Base-by-base conservation (phyloP, 257 asterid genomes). In the Marsdenia floribunda region DNA sequence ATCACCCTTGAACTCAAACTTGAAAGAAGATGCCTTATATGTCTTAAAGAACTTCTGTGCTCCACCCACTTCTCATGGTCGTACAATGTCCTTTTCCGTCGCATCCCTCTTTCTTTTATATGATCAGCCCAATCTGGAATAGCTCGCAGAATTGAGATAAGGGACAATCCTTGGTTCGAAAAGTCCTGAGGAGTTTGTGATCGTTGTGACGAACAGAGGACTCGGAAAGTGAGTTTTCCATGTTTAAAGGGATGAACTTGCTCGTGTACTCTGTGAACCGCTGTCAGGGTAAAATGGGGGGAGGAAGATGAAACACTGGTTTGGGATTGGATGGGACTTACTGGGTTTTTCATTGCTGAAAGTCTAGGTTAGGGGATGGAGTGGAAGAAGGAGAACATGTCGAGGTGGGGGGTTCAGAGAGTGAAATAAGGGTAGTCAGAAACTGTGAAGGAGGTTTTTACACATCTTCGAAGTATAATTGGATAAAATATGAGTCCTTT, bases 101-200 rank as follows among this genome's bases (percentile, higher is more conserved):
- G 84, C 96, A 90, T 82, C 63, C 75, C 92, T 5, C 79, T 68
- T 72, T 94, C 99, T 66, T 92, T 80, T 0, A 88, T 73, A 22
- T 13, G 15, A 77, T 94, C 99, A 7, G 92, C 89, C 98, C 98
- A 94, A 47, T 92, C 83, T 18, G 97, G 99, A 15, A 94, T 77
- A 8, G 85, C 83, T 1, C 79, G 84, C 46, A 94, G 71, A 71
- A 87, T 75, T 47, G 90, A 83, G 11, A 79, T 22, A 5, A 92
- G 77, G 71, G 82, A 50, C 19, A 80, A 64, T 15, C 74, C 81
- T 64, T 75, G 83, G 71, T 78, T 63, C 5, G 87, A 59, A 1
- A 83, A 22, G 16, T 85, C 53, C 60, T 74, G 73, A 14, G 88
- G 69, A 53, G 87, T 52, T n/a, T 82, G 81, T 64, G 83, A 73